Conservation (phyloP, 495 filamentous ascomycete genomes). For the Cryomyces minteri region DNA sequence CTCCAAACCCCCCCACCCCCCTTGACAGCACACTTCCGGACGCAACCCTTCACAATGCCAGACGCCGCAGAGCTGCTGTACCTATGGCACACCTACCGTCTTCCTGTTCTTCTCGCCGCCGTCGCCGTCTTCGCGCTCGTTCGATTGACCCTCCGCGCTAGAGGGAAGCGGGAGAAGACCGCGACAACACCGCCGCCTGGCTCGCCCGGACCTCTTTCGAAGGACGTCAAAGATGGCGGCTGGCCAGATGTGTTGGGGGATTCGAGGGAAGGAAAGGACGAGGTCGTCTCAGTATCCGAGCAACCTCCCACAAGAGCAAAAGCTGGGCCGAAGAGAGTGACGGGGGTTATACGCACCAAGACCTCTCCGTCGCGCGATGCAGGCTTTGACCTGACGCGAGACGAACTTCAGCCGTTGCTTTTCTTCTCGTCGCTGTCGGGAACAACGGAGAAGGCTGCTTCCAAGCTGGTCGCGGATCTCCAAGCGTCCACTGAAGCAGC, state of each 20-base stretch:
- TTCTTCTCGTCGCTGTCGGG: conserved; percentile 80
- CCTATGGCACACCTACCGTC: conserved; percentile 17
- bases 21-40: no score
- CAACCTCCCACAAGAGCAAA: not conserved
- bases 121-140: conserved; percentile 9
- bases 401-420: conserved; percentile 52
- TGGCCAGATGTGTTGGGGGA: conserved; percentile 6
- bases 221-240: conserved; percentile 3
- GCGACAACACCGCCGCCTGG: conserved; percentile 3
- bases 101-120: conserved; percentile 13
- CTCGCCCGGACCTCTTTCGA: conserved; percentile 2
- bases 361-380: not conserved
- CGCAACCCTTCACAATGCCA: no score
- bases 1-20: no score
- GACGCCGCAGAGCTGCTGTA: conserved; percentile 12
- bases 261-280: not conserved
- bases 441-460: conserved; percentile 52
- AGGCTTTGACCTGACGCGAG: conserved; percentile 8
- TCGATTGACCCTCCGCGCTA: conserved; percentile 8
- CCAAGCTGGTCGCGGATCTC: conserved; percentile 34
- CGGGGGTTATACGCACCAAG: conserved; percentile 2
- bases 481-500: conserved; percentile 13
- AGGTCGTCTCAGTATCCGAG: not conserved
- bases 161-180: conserved; percentile 1
- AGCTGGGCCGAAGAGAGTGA: conserved; percentile 19